Evolutionary conservation across 371 early-diverging fungal genomes (phyloP).

Genomic region (Batrachochytrium dendrobatidis): DNA sequence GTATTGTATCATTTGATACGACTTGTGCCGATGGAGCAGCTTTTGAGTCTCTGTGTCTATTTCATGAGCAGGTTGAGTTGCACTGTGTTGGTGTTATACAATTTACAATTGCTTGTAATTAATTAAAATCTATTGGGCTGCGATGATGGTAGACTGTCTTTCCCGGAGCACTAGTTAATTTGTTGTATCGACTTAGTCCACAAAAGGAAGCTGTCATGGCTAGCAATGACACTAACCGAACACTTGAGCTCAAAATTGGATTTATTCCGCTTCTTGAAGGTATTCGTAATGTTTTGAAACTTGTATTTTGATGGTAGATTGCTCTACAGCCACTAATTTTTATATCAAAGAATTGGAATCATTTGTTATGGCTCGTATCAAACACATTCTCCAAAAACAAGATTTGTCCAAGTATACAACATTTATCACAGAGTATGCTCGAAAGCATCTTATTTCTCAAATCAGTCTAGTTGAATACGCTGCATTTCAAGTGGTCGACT

Average conservation of each 20-base stretch:
- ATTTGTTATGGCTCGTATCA: constrained; percentile 43
- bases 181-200: neutral
- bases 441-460: constrained; percentile 44
- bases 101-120: neutral
- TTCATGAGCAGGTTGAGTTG: too few relatives aligned
- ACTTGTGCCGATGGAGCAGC: constrained; percentile 2
- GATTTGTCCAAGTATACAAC: constrained; percentile 55
- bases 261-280: too few relatives aligned
- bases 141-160: neutral
- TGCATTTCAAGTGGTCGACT: constrained; percentile 14
- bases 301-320: too few relatives aligned
- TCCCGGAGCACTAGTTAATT: neutral
- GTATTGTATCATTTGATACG: constrained; percentile 6
- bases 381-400: constrained; percentile 32
- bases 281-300: too few relatives aligned
- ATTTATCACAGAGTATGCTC: constrained; percentile 46
- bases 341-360: constrained; percentile 52
- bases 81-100: neutral
- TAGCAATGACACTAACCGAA: constrained; percentile 39
- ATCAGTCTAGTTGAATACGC: constrained; percentile 41
- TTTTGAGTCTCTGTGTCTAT: too few relatives aligned
- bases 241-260: constrained; percentile 38
- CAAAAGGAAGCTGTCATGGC: constrained; percentile 53
- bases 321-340: constrained; percentile 1
- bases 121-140: neutral